Base-by-base conservation (phyloP, 192 early-diverging fungal genomes). In the Thoreauomyces humboldtii region DNA sequence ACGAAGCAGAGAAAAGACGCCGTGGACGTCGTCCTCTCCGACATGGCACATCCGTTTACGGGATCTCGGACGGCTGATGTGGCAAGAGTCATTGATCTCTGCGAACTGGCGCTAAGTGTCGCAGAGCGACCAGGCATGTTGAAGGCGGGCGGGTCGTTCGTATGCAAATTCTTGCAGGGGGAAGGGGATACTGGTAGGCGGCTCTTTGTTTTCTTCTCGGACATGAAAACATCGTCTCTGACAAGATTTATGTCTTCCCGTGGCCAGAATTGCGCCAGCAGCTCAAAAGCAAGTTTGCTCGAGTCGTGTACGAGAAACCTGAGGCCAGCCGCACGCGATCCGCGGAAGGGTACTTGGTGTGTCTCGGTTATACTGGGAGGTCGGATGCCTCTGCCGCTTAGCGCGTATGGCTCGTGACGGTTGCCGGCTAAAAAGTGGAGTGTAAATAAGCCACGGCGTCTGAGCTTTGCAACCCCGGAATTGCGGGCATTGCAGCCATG, bases 11-110 rank as follows among this genome's bases (percentile, higher is more conserved):
- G 19, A 21, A 34, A 12, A 32, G 27, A 31, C 17, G 54, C 44
- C n/a, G 65, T 77, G 22, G 73, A 82, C 48, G 63, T 70, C 4
- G 61, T 82, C 12, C 32, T 82, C n/a, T 69, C 64, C 24, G 92
- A 94, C 46, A 92, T 94, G 91, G 88, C 90, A 17, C 92, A 90
- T 48, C 77, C 86, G 45, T 91, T 90, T 52, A 86, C 87, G 6
- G 91, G 91, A 2, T 74, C 78, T 53, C 83, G 86, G 42, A 74
- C 81, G 2, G 78, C 82, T 3, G 91, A 94, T 67, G 85, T 88
- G 6, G 76, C 77, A 0, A 27, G 74, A 17, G 65, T 78, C 6
- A 21, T 65, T 50, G 78, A 84, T 50, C 78, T 94, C 27, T 91
- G 89, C 55, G 81, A 87, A 52, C 78, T 82, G 1, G 86, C 87